Evolutionary conservation across 176 grass and related monocot genomes (phyloP), one percentile per base, ranked within the genome.

Genomic region (Alopecurus myosuroides): DNA sequence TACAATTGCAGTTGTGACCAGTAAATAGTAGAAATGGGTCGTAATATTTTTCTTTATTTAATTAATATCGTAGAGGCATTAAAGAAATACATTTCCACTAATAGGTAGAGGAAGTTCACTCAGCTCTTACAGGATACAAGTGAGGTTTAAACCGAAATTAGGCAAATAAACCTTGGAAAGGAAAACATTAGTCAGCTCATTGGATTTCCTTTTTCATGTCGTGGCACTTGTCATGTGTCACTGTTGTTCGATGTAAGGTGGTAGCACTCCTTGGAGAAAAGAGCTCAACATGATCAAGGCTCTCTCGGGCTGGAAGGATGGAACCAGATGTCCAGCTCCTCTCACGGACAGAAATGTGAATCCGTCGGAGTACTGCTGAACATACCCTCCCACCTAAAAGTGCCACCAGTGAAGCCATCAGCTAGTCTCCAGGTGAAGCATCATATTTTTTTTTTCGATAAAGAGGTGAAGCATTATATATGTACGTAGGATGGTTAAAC

Each of bases 291-390:
- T 17, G 41, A 76, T 44, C 14, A 94, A 41, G 46, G 57, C 86
- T 83, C 86, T 86, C 49, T 86, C 65, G 1, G 88, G 88, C 40
- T 91, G 88, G 19, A 70, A 37, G 9, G 55, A 85, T 31, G 91
- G 85, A 76, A 94, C 88, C 85, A 66, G 77, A 61, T 94, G 87
- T 0, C 81, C 92, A 58, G 89, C 44, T 76, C 84, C 87, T 36
- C 84, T 87, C 53, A 92, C 87, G 2, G 92, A 87, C 0, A 74
- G 71, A 31, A 94, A 68, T 13, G 76, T 80, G 57, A 92, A 82
- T 1, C 78, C 78, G 52, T 70, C 78, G 1, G 72, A 4, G 39
- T 94, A 86, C 40, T 89, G 76, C 7, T 78, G 87, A 64, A 86
- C 25, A 76, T 85, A 89, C 1, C 85, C 87, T 50, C 81, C 89